Conservation (phyloP, 371 early-diverging fungal genomes). For the Syncephalastrum racemosum region DNA sequence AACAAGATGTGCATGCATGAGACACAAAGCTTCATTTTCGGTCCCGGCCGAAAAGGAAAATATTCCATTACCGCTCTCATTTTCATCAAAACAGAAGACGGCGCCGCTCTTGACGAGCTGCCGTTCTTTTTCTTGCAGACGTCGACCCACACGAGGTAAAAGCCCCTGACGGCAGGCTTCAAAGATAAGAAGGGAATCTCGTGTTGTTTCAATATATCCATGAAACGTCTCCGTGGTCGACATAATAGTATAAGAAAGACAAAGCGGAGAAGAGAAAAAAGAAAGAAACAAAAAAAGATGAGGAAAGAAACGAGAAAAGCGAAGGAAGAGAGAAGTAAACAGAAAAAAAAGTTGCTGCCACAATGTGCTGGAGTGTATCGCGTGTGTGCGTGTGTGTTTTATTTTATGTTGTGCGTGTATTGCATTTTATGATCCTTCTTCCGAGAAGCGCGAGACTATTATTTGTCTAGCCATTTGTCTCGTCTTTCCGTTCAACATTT, state of each 20-base stretch:
- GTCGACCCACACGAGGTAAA: slow-evolving; percentile 56
- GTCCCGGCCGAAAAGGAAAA: too few relatives aligned
- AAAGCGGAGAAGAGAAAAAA: not conserved
- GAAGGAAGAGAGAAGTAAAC: slow-evolving; percentile 2
- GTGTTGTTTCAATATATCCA: slow-evolving; percentile 56
- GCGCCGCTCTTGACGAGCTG: slow-evolving; percentile 60
- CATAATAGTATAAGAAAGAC: not conserved
- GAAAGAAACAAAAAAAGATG: slow-evolving; percentile 2
- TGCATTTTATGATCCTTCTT: slow-evolving; percentile 1
- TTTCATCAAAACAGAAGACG: slow-evolving; percentile 70
- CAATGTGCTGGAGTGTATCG: slow-evolving; percentile 1
- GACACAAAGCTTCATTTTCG: not conserved
- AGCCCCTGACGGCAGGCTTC: slow-evolving; percentile 63
- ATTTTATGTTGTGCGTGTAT: too few relatives aligned
- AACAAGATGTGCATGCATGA: not conserved
- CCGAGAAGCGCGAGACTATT: slow-evolving; percentile 2
- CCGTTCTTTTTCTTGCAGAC: slow-evolving; percentile 63
- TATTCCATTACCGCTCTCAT: slow-evolving; percentile 48
- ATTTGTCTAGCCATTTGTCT: not conserved
- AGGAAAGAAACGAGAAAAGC: not conserved
- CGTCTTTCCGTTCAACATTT: slow-evolving; percentile 5
- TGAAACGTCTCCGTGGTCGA: slow-evolving; percentile 30
- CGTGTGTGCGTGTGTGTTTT: too few relatives aligned
- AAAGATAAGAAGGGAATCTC: slow-evolving; percentile 66
- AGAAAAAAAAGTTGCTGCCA: not conserved